A percentile compares a stretch with the other conserved stretches of the same genome.
Conservation (phyloP, 2,329 filamentous ascomycete genomes). For the Fusarium foetens region DNA sequence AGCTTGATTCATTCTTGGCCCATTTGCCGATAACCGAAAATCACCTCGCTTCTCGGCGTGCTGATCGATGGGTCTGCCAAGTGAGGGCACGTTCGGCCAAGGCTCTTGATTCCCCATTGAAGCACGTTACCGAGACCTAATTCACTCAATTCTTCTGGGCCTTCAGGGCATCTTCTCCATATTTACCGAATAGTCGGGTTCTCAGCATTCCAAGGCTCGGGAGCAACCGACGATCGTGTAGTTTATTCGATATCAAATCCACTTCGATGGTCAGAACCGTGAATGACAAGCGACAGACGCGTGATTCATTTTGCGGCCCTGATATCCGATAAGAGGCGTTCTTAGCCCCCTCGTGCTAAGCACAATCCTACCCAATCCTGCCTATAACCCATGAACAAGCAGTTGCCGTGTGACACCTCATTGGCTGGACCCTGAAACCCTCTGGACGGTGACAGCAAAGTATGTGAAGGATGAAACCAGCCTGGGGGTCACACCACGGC, state of each 20-base stretch:
- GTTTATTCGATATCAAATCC: background rate
- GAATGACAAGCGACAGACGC: background rate
- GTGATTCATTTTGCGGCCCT: conserved; percentile 32
- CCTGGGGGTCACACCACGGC: background rate
- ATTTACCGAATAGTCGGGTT: conserved; percentile 12
- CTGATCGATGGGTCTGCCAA: conserved; percentile 18
- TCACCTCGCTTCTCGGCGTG: background rate
- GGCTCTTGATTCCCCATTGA: conserved; percentile 8
- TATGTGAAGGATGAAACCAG: conserved; percentile 13
- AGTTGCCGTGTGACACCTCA: background rate
- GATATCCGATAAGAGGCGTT: conserved; percentile 34
- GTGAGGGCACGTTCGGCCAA: background rate
- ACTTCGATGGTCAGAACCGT: background rate
- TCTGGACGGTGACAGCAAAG: background rate
- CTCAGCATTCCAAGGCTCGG: background rate
- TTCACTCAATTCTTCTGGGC: conserved; percentile 8
- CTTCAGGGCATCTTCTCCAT: conserved; percentile 10
- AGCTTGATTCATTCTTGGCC: conserved; percentile 4
- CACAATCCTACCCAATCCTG: conserved; percentile 11
- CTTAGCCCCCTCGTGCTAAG: background rate
- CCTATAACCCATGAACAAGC: background rate
- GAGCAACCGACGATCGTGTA: background rate
- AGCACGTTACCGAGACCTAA: background rate
- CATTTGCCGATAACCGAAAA: conserved; percentile 22
- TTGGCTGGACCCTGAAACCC: conserved; percentile 13